Evolutionary conservation across 768 basidiomycete species (phyloP), one percentile per base, ranked within the genome.

Genomic region (Suillus clintonianus): DNA sequence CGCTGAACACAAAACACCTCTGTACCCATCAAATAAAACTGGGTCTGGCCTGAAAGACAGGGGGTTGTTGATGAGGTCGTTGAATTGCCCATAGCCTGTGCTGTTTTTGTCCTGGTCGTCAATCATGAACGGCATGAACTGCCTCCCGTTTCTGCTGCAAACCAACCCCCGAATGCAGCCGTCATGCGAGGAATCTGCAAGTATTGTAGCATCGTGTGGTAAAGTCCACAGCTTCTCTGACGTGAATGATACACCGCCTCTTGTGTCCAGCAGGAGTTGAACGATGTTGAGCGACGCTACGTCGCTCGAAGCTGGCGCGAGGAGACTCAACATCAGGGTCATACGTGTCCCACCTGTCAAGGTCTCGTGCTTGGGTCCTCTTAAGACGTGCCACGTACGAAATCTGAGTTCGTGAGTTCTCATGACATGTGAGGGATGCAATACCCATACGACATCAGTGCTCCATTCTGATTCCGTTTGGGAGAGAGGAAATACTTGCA

Each of bases 81-180:
- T 24, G 11, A 55, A 45, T 11, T 22, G 19, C 19, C 57, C 34
- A 27, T 42, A 61, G 24, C 6, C 15, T 17, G 36, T 43, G 24
- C 19, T 39, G 9, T 39, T 41, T 41, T 62, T 5, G 7, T 61
- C 45, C 10, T 39, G 39, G 24, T 24, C n/a, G 5, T 61, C 60
- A 22, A 64, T 37, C 36, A 41, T 50, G 30, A 64, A 64, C 3
- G 58, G 30, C 19, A 61, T 47, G 14, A 61, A 19, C 19, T 14
- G 24, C 19, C 24, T 34, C 30, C 19, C 17, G 2, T 51, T n/a
- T 6, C 51, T 37, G 47, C 43, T 30, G 37, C 54, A 42, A 6
- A 61, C 56, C 22, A 47, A 11, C 22, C 64, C 64, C 7, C 64
- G 60, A 15, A 43, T 61, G 36, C 60, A 64, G 14, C 60, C 64